Evolutionary conservation across 2,329 filamentous ascomycete species (phyloP).

Genomic region (Stenocarpella maydis): DNA sequence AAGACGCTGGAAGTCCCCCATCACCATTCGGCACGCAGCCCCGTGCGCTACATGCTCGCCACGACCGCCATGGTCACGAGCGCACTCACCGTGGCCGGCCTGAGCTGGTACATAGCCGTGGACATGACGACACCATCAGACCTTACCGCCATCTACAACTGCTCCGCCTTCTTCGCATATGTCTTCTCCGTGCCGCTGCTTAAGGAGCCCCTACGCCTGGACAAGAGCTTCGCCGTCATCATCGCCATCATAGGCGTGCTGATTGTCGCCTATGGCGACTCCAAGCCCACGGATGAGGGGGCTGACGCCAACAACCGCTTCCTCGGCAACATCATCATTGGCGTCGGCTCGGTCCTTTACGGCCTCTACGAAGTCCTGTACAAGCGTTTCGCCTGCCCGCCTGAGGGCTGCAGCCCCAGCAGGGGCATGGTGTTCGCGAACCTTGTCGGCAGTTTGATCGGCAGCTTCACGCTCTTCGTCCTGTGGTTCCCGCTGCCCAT

Average conservation of each 20-base stretch:
- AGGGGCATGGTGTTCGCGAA: constrained; percentile 97
- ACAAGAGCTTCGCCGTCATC: constrained; percentile 86
- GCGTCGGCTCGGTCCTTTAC: constrained; percentile 88
- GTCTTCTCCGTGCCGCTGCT: constrained; percentile 93
- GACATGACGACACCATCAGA: constrained; percentile 92
- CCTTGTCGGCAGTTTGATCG: constrained; percentile 87
- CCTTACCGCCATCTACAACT: constrained; percentile 98
- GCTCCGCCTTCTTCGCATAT: constrained; percentile 98
- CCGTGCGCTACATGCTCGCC: constrained; percentile 74
- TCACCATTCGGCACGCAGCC: constrained; percentile 49
- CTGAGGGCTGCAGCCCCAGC: constrained; percentile 83
- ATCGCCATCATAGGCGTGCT: constrained; percentile 91
- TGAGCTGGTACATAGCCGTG: constrained; percentile 96
- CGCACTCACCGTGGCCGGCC: constrained; percentile 86
- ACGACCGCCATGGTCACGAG: constrained; percentile 85
- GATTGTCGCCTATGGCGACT: constrained; percentile 93
- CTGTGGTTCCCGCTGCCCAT: constrained; percentile 93
- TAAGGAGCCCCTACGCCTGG: constrained; percentile 81
- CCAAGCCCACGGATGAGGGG: constrained; percentile 47
- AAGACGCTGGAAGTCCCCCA: constrained; percentile 74
- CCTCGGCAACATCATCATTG: constrained; percentile 90
- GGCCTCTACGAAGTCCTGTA: constrained; percentile 98
- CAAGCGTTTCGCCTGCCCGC: constrained; percentile 91
- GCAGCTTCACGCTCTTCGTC: constrained; percentile 82
- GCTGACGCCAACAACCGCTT: constrained; percentile 69